These are phyloP conservation scores for Lactarius evosmus DNA, from an alignment of 768 basidiomycete genomes.

Conservation along the genomic window DNA sequence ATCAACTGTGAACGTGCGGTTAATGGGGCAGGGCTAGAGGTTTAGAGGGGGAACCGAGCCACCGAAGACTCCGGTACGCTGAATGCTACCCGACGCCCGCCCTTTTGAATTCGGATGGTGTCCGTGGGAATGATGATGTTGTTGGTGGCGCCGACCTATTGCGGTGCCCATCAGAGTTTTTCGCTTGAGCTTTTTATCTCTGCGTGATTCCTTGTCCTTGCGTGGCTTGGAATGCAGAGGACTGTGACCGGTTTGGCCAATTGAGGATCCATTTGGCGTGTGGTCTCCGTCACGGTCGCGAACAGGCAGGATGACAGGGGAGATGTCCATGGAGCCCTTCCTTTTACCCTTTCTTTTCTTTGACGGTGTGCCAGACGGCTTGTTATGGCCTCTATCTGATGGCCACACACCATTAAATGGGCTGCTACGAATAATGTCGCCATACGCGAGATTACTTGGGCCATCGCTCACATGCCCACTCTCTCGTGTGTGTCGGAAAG, in stretches of 20 bases:
- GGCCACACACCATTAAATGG: constrained; percentile 30
- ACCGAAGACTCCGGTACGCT: constrained; percentile 40
- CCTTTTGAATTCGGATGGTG: constrained; percentile 65
- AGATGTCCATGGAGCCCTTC: constrained; percentile 40
- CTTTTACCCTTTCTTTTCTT: constrained; percentile 36
- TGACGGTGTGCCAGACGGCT: constrained; percentile 27
- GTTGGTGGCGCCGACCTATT: constrained; percentile 37
- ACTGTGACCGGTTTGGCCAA: constrained; percentile 32
- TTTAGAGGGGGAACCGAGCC: constrained; percentile 28
- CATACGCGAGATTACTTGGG: constrained; percentile 21
- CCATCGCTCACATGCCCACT: constrained; percentile 29
- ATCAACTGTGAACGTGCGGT: not conserved
- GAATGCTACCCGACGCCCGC: constrained; percentile 52
- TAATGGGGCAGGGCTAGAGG: constrained; percentile 15
- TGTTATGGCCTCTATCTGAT: constrained; percentile 25
- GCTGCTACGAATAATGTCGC: constrained; percentile 24
- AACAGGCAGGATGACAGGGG: constrained; percentile 52
- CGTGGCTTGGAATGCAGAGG: constrained; percentile 50
- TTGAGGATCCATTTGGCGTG: constrained; percentile 46
- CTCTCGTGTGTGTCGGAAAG: constrained; percentile 64
- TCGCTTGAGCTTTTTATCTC: constrained; percentile 62
- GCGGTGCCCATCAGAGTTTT: constrained; percentile 45
- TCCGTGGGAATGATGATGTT: constrained; percentile 52
- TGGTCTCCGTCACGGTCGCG: constrained; percentile 49
- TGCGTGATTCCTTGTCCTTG: constrained; percentile 52